Evolutionary conservation across 2,329 filamentous ascomycete species (phyloP), one percentile per base, ranked within the genome.

Genomic region (Ceratocystis cubensis): DNA sequence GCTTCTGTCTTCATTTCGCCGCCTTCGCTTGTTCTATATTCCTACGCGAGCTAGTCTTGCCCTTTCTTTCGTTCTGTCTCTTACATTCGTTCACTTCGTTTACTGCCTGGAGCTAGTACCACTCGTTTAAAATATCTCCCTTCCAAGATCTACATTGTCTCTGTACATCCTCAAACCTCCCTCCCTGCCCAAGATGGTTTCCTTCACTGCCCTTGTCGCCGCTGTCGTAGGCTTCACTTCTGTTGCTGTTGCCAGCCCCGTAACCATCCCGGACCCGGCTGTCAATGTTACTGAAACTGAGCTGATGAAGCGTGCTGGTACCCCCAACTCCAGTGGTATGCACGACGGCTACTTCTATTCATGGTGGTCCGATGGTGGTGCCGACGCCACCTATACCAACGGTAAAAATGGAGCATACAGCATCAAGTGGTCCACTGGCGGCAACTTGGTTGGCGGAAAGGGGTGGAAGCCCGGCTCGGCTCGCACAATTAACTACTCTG

Each of bases 381-480:
- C 75, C 22, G 71, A 70, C 17, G 78, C 79, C 8, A 76, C 73
- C 37, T 81, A 81, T 72, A 78, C 71, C 65, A 81, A 81, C 71
- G 75, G 75, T 1, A 70, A 71, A 4, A 75, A 70, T 2, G 80
- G 79, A 0, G 71, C 74, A 33, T 82, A 82, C 74, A 76, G 71
- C 44, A 75, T 79, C 0, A 71, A 70, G 45, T 83, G 81, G 81
- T 71, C 69, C 56, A 75, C 75, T 61, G 74, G 72, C 28, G 81
- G 80, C 44, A 82, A 84, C 75, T 80, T 83, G 59, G 81, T 83
- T 41, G 80, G 76, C 67, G 83, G 82, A 41, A 84, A 84, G 74
- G 82, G 83, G 48, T 84, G 82, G 81, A 78, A 78, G 66, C 78
- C 81, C 20, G 82, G 82, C 64, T 73, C 67, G 73, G 75, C 37